Evolutionary conservation across 2,329 filamentous ascomycete genomes (phyloP), one percentile per base, ranked within the genome.

Genomic region (Nemania abortiva): DNA sequence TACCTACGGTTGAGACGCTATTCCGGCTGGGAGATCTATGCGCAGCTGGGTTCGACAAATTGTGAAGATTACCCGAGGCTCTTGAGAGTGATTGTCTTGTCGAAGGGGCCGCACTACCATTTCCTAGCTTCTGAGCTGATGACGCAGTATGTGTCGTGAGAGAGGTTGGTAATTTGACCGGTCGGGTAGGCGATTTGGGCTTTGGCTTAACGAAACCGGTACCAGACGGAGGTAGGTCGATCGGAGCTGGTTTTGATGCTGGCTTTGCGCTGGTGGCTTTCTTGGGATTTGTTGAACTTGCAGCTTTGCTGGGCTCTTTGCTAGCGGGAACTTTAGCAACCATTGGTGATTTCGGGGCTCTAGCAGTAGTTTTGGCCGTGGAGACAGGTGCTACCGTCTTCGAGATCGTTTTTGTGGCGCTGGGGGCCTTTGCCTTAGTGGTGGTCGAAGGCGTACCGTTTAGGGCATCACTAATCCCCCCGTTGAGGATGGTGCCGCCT

Each of bases 81-180:
- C 79, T 83, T 64, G 77, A 82, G 18, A 82, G 78, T 11, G 85
- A 84, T 70, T 82, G 81, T 50, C 81, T 78, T 2, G 78, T 71
- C 11, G 74, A 73, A 22, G 78, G 72, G 20, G 73, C 66, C 39
- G 73, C 57, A 45, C 13, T 77, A 76, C 70, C 68, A 27, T 65
- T 77, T n/a, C 83, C 84, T 58, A 86, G 83, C 79, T 90, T 93
- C 15, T 89, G 90, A 18, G 87, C 88, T 0, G 89, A 94, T 0
- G 92, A 86, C 27, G 91, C 88, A 3, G 92, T 94, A 37, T 90
- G 91, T 6, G 90, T 89, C 27, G 86, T 91, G 34, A 94, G 82
- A 66, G 90, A 90, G 10, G 91, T 83, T 9, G 91, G 89, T 0
- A 94, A 82, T 65, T 87, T 88, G 60, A 90, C 83, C 10, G 91